phyloP scores from a whole-genome alignment of 306 rosid species.

The Canavalia gladiata region DNA sequence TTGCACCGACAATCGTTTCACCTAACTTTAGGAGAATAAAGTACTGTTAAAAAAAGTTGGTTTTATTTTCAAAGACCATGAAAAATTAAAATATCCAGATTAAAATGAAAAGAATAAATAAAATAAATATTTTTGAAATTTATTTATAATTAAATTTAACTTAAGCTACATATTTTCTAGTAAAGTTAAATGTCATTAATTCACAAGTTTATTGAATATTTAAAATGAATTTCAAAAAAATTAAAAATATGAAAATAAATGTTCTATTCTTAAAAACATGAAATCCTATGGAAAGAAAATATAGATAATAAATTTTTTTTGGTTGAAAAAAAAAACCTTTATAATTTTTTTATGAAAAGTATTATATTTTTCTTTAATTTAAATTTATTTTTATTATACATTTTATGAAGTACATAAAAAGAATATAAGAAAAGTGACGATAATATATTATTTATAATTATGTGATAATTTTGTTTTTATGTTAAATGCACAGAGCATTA shows the following conservation, averaged over 20 bases:
- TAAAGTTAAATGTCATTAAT: neutral
- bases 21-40: neutral
- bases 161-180: neutral
- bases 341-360: too few relatives aligned
- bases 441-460: too few relatives aligned
- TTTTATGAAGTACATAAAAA: too few relatives aligned
- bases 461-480: too few relatives aligned
- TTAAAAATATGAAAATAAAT: neutral
- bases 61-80: neutral
- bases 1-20: constrained; percentile 25
- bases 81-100: neutral
- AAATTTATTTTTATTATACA: too few relatives aligned
- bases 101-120: neutral
- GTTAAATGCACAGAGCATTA: too few relatives aligned
- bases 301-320: too few relatives aligned
- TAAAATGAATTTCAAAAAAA: neutral
- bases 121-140: neutral
- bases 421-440: too few relatives aligned
- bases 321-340: too few relatives aligned
- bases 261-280: too few relatives aligned
- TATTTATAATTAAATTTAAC: neutral
- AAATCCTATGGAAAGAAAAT: too few relatives aligned
- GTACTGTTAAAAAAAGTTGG: neutral
- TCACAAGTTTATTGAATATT: neutral
- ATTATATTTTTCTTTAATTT: too few relatives aligned